Percentiles rank a stretch among this genome's conserved stretches.
Evolutionary conservation across 768 basidiomycete genomes (phyloP).

Genomic region (Agaricus subrufescens): DNA sequence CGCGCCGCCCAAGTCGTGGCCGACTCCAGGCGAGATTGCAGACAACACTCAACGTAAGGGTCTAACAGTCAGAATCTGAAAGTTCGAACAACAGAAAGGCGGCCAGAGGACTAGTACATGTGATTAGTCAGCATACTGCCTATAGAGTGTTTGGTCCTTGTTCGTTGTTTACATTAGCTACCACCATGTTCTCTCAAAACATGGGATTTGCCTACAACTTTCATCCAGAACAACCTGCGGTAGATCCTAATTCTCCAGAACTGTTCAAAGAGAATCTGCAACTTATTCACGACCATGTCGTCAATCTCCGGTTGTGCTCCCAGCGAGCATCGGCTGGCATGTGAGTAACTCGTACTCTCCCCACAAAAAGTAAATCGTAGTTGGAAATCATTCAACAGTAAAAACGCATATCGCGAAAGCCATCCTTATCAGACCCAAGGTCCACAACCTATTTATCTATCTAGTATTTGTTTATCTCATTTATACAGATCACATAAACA

Average conservation of each 20-base stretch:
- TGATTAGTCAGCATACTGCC: no score
- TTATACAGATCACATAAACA: slow-evolving; percentile 5
- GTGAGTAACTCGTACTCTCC: slow-evolving; percentile 10
- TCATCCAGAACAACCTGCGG: slow-evolving; percentile 19
- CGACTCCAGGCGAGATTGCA: no score
- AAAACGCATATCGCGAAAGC: no score
- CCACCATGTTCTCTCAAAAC: neutral
- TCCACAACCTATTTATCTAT: slow-evolving; percentile 15
- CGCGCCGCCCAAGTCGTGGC: no score
- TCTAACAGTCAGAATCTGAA: no score
- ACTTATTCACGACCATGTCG: slow-evolving; percentile 42
- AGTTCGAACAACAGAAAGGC: no score
- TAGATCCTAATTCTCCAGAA: slow-evolving; percentile 56
- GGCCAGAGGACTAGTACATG: no score
- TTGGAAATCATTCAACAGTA: no score
- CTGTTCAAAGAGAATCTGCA: slow-evolving; percentile 58
- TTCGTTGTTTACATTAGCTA: neutral
- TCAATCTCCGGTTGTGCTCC: slow-evolving; percentile 22
- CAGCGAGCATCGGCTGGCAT: slow-evolving; percentile 14
- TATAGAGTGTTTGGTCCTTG: no score
- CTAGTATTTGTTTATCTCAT: no score
- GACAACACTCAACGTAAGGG: no score
- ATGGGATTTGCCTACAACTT: slow-evolving; percentile 1
- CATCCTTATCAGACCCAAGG: neutral
- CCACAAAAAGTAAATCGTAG: no score